Evolutionary conservation across 495 filamentous ascomycete genomes (phyloP), one percentile per base, ranked within the genome.

Genomic region (Pseudevernia furfuracea): DNA sequence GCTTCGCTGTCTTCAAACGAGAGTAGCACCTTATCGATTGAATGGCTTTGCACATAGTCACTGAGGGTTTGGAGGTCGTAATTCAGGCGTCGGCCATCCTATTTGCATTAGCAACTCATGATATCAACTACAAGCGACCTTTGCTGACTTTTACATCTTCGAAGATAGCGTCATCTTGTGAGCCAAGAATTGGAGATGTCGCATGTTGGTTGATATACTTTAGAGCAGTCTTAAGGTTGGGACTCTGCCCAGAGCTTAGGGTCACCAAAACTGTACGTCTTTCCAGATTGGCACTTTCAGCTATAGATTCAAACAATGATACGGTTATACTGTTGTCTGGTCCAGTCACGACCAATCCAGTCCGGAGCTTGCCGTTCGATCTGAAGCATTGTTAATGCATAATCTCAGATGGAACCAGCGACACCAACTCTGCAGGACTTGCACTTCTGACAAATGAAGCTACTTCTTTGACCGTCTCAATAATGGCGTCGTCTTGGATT

Each of bases 1-100:
- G 88, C 92, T 74, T 98, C 95, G 65, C 89, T 95, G 71, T 97
- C 95, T 70, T 90, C 86, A 59, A 98, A 86, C 19, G 87, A 86
- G 28, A 98, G 73, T 11, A 93, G 79, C 38, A 96, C 79, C 63
- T 85, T 84, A 41, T 81, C 76, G 34, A 81, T 81, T 12, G 75
- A 72, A 49, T 83, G 79, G 59, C 75, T 76, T 52, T 79, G 78
- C 19, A 91, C 79, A 70, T 84, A 84, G 37, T 86, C 84, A 62
- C 87, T 76, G 11, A 98, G 79, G n/a, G 89, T 81, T 68, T 93
- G 87, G 17, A 97, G 79, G 71, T 97, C 95, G 70, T 97, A 97
- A 66, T 88, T 89, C n/a, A 97, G 81, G 57, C 91, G 82, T 76
- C 86, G 87, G 38, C 83, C 81, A 1, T 84, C 85, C 83, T 88